Conservation (phyloP, 148 eudicot species). For the Camellia lanceoleosa region DNA sequence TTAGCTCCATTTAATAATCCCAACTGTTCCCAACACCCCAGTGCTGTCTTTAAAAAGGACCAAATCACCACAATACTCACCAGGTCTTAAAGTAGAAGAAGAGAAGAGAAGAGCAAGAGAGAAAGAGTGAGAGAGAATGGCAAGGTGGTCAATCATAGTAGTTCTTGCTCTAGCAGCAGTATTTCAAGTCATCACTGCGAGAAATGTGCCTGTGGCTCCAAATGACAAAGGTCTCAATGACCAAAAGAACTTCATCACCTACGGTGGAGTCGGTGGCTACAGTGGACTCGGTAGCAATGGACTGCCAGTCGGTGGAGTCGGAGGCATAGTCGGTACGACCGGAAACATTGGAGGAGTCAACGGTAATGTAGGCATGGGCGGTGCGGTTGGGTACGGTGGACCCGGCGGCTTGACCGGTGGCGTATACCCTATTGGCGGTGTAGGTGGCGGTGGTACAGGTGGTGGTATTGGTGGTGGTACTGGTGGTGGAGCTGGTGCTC, state of each 20-base stretch:
- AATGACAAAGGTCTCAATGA: conserved; percentile 6
- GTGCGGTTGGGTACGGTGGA: neutral
- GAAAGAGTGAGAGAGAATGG: conserved; percentile 19
- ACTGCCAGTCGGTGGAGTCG: conserved; percentile 25
- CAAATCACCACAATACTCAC: neutral
- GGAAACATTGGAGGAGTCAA: neutral
- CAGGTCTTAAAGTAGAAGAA: neutral
- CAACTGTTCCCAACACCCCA: conserved; percentile 12
- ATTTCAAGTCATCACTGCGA: conserved; percentile 20
- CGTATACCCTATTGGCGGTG: too few relatives aligned
- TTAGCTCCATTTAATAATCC: conserved; percentile 21
- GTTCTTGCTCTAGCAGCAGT: conserved; percentile 24
- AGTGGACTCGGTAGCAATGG: conserved; percentile 21
- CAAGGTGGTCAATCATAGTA: conserved; percentile 23
- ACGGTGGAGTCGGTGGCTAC: conserved; percentile 34
- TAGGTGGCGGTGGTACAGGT: neutral
- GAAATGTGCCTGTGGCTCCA: conserved; percentile 27
- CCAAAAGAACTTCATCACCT: conserved; percentile 37
- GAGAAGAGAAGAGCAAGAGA: neutral
- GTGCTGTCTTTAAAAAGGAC: conserved; percentile 17
- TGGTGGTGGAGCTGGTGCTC: conserved; percentile 7
- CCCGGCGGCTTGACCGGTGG: neutral
- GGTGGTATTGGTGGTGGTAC: neutral
- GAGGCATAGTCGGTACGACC: conserved; percentile 5
- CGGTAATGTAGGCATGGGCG: neutral